Percentiles rank a stretch among this genome's conserved stretches.
Conservation (phyloP, 1,284 basidiomycete species). For the Pseudozyma sp. region DNA sequence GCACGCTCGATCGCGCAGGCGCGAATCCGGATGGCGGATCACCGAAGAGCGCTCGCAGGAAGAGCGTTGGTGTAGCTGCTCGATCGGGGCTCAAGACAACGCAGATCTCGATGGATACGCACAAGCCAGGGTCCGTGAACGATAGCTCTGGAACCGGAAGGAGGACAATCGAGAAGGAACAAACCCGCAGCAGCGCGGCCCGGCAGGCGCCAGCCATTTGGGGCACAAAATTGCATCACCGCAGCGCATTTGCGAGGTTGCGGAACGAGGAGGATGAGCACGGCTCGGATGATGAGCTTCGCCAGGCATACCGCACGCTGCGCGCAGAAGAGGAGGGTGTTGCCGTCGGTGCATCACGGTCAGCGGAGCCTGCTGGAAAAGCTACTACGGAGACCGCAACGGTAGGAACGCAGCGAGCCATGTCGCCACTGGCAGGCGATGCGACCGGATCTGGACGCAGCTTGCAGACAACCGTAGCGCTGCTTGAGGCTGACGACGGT, state of each 20-base stretch:
- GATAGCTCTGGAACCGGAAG: not conserved
- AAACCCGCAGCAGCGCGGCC: not conserved
- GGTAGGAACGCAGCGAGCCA: not conserved
- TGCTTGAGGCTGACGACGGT: constrained; percentile 36
- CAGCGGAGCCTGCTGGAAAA: constrained; percentile 3
- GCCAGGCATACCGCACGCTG: constrained; percentile 30
- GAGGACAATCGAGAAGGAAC: constrained; percentile 7
- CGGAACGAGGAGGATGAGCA: constrained; percentile 25
- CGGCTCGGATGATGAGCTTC: constrained; percentile 34
- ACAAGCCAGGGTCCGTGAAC: not conserved
- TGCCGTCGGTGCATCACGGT: not conserved
- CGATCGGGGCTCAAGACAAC: constrained; percentile 8
- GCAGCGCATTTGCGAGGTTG: not conserved
- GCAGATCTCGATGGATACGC: constrained; percentile 1
- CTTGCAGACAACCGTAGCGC: constrained; percentile 6
- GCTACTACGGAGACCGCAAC: not conserved
- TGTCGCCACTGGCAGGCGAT: not conserved
- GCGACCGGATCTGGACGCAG: constrained; percentile 1
- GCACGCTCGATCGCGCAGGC: not conserved
- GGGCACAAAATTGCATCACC: not conserved
- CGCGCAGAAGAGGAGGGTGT: constrained; percentile 24
- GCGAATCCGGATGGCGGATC: constrained; percentile 1
- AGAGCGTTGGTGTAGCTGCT: constrained; percentile 23
- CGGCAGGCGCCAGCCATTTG: not conserved
- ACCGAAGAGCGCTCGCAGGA: constrained; percentile 10